These are phyloP conservation scores for Panicum hallii DNA, from an alignment of 202 grass and related monocot species.

Conservation along the genomic window DNA sequence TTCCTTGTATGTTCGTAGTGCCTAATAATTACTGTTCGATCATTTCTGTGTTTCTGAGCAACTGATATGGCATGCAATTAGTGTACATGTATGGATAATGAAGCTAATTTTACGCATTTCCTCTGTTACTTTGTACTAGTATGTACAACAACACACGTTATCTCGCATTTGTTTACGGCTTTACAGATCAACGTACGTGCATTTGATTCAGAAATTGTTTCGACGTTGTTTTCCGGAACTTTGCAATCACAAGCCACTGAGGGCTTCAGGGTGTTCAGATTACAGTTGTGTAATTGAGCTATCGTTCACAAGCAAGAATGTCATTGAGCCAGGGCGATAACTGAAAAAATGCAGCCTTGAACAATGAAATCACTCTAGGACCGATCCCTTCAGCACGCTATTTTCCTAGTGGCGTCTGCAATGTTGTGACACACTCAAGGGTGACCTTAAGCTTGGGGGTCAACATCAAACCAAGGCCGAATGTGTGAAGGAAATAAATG, in stretches of 20 bases:
- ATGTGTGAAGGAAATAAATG: too few relatives aligned
- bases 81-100: not conserved
- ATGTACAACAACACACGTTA: too few relatives aligned
- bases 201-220: not conserved
- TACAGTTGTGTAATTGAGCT: not conserved
- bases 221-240: not conserved
- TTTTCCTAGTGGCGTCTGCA: not conserved
- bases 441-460: too few relatives aligned
- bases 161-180: not conserved
- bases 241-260: not conserved
- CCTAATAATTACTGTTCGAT: not conserved
- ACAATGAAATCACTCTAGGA: not conserved
- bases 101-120: not conserved
- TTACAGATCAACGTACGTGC: not conserved
- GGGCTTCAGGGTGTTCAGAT: not conserved
- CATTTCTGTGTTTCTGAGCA: not conserved
- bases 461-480: too few relatives aligned
- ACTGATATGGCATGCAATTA: not conserved
- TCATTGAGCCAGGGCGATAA: not conserved
- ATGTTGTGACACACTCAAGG: too few relatives aligned
- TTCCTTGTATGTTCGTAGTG: not conserved
- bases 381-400: not conserved
- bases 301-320: not conserved
- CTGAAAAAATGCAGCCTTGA: not conserved
- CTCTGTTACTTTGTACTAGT: not conserved